Evolutionary conservation across 345 rosid genomes (phyloP), one percentile per base, ranked within the genome.

Genomic region (Carallia pectinifolia): DNA sequence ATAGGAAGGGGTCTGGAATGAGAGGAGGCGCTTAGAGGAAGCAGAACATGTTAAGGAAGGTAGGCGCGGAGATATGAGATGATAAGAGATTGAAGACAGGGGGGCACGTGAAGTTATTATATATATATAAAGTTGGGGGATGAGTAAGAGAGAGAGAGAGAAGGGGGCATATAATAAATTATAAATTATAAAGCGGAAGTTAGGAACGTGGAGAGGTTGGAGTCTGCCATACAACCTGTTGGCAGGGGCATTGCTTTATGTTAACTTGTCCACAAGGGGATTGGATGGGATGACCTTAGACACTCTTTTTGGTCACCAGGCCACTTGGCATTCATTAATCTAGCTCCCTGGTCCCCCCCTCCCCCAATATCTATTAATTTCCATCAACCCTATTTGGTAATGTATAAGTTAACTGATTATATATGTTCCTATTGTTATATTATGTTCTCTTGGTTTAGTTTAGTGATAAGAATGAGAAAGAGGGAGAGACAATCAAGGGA

Each of bases 131-230:
- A 44, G 4, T 44, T 12, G 7, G 65, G 27, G 72, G n/a, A 27
- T 0, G 1, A 39, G 23, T 13, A 50, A 23, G 23, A 23, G 66
- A 54, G 69, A 50, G 54, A 37, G 64, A n/a, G 58, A 34, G 36
- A 29, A 77, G 40, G 70, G 80, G 77, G 67, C 75, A 76, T 38
- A 39, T 23, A 23, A 23, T 23, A 23, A 23, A 23, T 23, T 23
- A 23, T 23, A 23, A 23, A 23, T 23, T 23, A 23, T 31, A 30
- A 37, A 66, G 73, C 6, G 54, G 23, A 37, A 27, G 37, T 36
- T 18, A 23, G 71, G n/a, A 81, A 83, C 85, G 66, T 76, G 85
- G 83, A 78, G 55, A 64, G 81, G 81, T 76, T 79, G 84, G 74
- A 79, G 71, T 69, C 83, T 71, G 84, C 82, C 84, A 73, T 75